These are phyloP conservation scores for Beauveria rudraprayagi DNA, from an alignment of 2,329 filamentous ascomycete genomes.

Conservation along the genomic window DNA sequence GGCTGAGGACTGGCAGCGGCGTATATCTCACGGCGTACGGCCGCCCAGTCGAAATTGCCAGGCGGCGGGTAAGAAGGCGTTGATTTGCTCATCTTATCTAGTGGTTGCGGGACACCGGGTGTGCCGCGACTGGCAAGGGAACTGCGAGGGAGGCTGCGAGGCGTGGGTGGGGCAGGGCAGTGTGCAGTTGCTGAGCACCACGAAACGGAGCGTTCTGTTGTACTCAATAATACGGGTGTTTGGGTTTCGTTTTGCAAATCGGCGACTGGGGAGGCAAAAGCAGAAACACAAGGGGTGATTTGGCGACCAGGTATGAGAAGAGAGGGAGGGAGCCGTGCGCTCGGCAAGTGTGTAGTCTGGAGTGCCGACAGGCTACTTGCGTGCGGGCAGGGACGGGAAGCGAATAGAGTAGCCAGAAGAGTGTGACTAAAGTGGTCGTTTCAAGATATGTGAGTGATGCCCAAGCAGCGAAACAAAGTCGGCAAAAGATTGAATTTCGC, in stretches of 20 bases:
- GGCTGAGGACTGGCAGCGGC: background rate
- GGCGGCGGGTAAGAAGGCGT: background rate
- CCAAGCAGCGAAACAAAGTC: too few species aligned
- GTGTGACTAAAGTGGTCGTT: too few species aligned
- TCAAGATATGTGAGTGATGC: too few species aligned
- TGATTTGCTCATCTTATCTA: background rate
- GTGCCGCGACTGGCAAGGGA: background rate
- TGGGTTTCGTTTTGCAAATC: background rate
- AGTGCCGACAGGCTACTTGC: background rate
- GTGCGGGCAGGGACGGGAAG: background rate
- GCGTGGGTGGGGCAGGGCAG: background rate
- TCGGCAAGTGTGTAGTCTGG: background rate
- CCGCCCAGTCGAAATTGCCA: background rate
- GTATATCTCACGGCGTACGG: slow-evolving; percentile 3
- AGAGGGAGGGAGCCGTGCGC: slow-evolving; percentile 2
- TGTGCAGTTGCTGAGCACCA: background rate
- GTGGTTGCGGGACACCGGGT: background rate
- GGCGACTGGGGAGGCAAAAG: background rate
- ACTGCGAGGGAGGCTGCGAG: background rate
- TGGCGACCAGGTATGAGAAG: background rate
- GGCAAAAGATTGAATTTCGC: too few species aligned
- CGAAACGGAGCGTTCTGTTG: background rate
- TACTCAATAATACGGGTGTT: background rate
- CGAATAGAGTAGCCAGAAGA: too few species aligned
- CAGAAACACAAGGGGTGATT: background rate